Base-by-base conservation (phyloP, 106 monocot species). In the Chionographis japonica region DNA sequence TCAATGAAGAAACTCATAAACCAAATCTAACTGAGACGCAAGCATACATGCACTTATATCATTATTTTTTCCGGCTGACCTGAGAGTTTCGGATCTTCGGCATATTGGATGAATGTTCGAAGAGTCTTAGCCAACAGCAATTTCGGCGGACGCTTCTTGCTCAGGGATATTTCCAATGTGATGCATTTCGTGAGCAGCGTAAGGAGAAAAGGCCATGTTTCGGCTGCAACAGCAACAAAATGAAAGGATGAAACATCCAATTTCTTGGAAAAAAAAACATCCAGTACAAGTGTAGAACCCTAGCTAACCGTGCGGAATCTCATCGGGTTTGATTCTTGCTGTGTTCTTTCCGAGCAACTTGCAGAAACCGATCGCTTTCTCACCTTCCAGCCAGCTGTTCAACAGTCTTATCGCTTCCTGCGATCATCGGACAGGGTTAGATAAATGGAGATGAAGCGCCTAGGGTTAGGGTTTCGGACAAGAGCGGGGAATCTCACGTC, bases 121-220 rank as follows among this genome's bases (percentile, higher is more conserved):
- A 97, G 78, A n/a, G 82, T 80, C 86, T 89, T 92, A 0, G 86
- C 95, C 37, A 71, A n/a, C 8, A 81, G 15, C 64, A 81, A 56
- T 54, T 87, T 97, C 5, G 92, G 92, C 0, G 62, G 79, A 6
- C 82, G 77, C 65, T 84, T 88, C 72, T 89, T 97, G 75, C 82
- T 87, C 2, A 70, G 67, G 18, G 82, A 71, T 77, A 88, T 86
- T 70, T 94, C 90, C 79, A 77, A 49, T 17, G 19, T 50, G 6
- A 88, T 69, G 75, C 95, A 95, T 27, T 88, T 84, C 58, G 65
- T 78, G 40, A 95, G 74, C 61, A 88, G 43, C 7, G 63, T 87
- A 19, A 97, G 12, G 10, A 92, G 60, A 72, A 84, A 92, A 5
- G 95, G 95, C 92, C 95, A 97, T 10, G 92, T 85, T 38, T 84